Percentiles rank a stretch among this genome's conserved stretches.
These are phyloP conservation scores for Fomitiporia mediterranea DNA, from an alignment of 1,284 basidiomycete genomes.

Conservation along the genomic window DNA sequence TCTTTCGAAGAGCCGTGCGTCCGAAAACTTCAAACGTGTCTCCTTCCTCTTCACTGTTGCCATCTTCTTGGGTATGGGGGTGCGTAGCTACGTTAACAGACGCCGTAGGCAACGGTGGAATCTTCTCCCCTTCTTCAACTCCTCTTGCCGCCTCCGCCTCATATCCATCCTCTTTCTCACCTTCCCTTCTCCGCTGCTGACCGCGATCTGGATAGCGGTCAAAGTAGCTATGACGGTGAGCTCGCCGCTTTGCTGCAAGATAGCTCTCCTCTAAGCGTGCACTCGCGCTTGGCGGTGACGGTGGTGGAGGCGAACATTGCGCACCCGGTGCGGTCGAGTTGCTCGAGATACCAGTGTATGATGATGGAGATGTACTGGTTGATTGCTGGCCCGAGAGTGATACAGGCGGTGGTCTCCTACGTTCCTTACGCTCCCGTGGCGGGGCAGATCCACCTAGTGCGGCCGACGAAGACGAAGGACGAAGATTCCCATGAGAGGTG, in stretches of 20 bases:
- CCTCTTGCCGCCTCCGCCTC: neutral
- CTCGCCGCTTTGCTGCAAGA: slow-evolving; percentile 13
- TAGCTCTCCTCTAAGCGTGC: slow-evolving; percentile 8
- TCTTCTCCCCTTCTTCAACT: neutral
- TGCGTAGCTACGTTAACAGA: slow-evolving; percentile 3
- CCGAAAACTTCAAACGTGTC: slow-evolving; percentile 2
- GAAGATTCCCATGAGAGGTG: slow-evolving; percentile 6
- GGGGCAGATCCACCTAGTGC: neutral
- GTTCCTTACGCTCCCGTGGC: slow-evolving; percentile 15
- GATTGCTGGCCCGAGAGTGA: neutral
- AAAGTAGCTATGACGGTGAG: slow-evolving; percentile 19
- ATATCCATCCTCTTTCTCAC: neutral
- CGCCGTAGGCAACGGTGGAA: neutral
- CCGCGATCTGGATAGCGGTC: slow-evolving; percentile 19
- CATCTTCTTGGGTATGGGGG: neutral
- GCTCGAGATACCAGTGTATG: neutral
- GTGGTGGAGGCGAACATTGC: neutral
- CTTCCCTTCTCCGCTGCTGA: slow-evolving; percentile 6
- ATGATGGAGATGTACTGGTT: neutral
- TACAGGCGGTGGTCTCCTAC: slow-evolving; percentile 11
- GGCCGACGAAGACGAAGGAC: slow-evolving; percentile 8
- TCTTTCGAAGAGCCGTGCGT: slow-evolving; percentile 11
- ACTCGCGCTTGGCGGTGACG: neutral
- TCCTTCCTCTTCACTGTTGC: neutral
- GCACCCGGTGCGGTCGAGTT: neutral